Evolutionary conservation across 768 basidiomycete species (phyloP).

Genomic region (Daedaleopsis sinensis): DNA sequence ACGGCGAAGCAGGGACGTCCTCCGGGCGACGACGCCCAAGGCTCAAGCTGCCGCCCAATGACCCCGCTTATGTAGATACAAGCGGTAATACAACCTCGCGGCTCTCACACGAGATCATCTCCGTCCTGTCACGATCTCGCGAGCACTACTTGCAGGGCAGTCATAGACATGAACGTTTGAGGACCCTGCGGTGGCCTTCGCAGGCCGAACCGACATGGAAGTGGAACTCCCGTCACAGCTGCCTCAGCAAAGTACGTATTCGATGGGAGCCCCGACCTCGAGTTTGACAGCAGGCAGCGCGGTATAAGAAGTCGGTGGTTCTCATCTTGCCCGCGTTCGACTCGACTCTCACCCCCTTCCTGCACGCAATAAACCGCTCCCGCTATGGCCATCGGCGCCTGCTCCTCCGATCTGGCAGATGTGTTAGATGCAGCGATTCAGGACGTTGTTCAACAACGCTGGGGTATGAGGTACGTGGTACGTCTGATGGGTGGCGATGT

Average conservation of each 20-base stretch:
- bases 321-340: neutral
- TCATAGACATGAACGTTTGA: neutral
- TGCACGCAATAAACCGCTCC: neutral
- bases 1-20: neutral
- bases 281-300: neutral
- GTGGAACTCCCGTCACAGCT: neutral
- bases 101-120: neutral
- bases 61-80: neutral
- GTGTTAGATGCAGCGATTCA: neutral
- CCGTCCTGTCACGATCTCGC: neutral
- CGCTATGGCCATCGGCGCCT: neutral
- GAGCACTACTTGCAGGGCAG: neutral
- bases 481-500: no score
- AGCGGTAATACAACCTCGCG: neutral
- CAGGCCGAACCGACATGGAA: neutral
- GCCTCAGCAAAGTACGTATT: neutral
- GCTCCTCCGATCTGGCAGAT: neutral
- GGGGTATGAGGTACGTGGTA: slow-evolving; percentile 8
- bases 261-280: slow-evolving; percentile 1
- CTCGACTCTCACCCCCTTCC: neutral
- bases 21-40: neutral
- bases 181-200: neutral
- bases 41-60: neutral
- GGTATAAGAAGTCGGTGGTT: neutral
- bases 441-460: neutral